phyloP scores from a whole-genome alignment of 805 yeast genomes.

The Clavispora carvajalis region DNA sequence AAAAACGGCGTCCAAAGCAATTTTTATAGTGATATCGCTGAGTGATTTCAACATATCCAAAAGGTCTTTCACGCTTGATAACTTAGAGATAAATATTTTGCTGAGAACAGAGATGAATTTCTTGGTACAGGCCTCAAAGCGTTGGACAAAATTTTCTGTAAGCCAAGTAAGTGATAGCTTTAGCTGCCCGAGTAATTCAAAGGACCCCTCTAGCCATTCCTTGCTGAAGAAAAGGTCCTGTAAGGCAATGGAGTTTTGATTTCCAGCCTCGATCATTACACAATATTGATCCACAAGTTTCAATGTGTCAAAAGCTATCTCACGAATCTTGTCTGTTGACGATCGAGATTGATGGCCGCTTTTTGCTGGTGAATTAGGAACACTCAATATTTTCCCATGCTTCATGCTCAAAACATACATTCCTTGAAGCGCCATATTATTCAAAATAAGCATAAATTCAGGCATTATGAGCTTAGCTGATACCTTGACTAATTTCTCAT shows the following conservation, averaged over 20 bases:
- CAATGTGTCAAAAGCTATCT: conserved; percentile 26
- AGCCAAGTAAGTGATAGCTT: conserved; percentile 23
- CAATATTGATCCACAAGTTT: conserved; percentile 32
- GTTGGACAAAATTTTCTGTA: conserved; percentile 10
- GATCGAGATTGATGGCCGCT: background rate
- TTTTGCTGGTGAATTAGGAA: conserved; percentile 29
- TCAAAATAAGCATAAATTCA: conserved; percentile 39
- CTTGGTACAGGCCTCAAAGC: conserved; percentile 15
- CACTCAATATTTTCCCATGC: conserved; percentile 28
- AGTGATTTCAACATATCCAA: conserved; percentile 21
- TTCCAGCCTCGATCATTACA: conserved; percentile 26
- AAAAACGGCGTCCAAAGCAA: conserved; percentile 30
- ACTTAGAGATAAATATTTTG: conserved; percentile 30
- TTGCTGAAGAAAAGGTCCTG: conserved; percentile 21
- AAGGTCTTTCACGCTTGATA: conserved; percentile 16
- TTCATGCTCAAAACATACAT: conserved; percentile 23
- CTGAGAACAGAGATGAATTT: conserved; percentile 30
- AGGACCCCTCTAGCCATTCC: conserved; percentile 35
- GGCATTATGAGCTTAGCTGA: conserved; percentile 27
- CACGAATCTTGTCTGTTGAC: conserved; percentile 13
- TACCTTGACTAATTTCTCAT: background rate
- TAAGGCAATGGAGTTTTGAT: conserved; percentile 19
- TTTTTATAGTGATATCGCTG: conserved; percentile 31
- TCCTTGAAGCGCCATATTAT: conserved; percentile 28
- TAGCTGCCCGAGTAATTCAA: conserved; percentile 33